phyloP scores from a whole-genome alignment of 2,329 filamentous ascomycete species.

The Sclerotinia minor region DNA sequence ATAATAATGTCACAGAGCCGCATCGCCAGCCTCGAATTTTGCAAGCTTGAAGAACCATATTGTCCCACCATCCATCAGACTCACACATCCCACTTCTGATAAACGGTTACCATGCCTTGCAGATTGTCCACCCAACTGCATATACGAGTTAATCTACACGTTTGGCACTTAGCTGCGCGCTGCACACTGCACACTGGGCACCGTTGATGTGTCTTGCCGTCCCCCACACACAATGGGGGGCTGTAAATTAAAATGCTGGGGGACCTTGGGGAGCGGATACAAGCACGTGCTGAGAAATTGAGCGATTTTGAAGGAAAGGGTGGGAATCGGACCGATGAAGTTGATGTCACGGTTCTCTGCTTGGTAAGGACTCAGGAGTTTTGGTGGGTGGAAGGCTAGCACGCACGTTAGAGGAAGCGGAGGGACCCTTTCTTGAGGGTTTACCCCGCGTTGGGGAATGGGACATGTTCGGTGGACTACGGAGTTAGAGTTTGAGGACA shows the following conservation, averaged over 20 bases:
- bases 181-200: background rate
- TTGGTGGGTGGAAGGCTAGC: no score
- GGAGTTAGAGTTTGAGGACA: no score
- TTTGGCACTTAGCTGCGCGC: background rate
- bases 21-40: background rate
- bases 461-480: background rate
- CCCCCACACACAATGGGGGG: constrained; percentile 7
- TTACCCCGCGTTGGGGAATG: constrained; percentile 8
- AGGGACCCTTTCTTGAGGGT: background rate
- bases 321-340: constrained; percentile 9
- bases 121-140: constrained; percentile 1
- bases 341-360: background rate
- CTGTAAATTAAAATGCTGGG: constrained; percentile 7
- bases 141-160: background rate
- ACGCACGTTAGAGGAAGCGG: background rate
- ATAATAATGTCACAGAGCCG: background rate
- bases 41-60: background rate
- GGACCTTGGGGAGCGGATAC: background rate
- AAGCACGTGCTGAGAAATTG: constrained; percentile 1
- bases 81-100: constrained; percentile 7
- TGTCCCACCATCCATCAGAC: background rate
- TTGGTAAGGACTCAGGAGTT: background rate
- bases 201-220: background rate
- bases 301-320: background rate
- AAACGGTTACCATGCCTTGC: background rate